phyloP scores from a whole-genome alignment of 129 eudicot species.

The Pulicaria dysenterica region DNA sequence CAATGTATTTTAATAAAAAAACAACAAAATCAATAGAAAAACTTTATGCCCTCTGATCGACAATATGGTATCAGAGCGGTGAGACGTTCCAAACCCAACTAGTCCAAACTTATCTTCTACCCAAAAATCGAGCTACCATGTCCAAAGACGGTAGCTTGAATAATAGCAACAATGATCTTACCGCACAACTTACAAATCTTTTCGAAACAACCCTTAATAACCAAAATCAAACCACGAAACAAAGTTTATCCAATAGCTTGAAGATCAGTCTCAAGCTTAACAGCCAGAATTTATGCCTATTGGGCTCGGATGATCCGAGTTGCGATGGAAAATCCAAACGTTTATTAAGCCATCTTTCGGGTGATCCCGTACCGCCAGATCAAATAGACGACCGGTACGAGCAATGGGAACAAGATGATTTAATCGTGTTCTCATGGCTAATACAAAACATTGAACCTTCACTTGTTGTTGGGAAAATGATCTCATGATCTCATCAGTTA shows the following conservation, averaged over 20 bases:
- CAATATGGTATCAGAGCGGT: slow-evolving; percentile 23
- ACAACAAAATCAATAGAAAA: neutral
- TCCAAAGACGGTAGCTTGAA: neutral
- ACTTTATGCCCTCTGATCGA: neutral
- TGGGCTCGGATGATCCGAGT: slow-evolving; percentile 26
- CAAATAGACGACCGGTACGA: neutral
- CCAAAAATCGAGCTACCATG: slow-evolving; percentile 9
- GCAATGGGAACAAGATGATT: slow-evolving; percentile 12
- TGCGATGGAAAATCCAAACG: neutral
- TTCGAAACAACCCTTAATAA: no score
- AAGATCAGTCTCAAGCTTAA: slow-evolving; percentile 18
- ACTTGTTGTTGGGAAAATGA: no score
- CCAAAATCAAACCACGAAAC: slow-evolving; percentile 16
- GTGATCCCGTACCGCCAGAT: slow-evolving; percentile 10
- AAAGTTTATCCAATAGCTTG: slow-evolving; percentile 14
- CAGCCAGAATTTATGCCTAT: slow-evolving; percentile 6
- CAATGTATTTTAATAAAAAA: no score
- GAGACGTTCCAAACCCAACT: neutral
- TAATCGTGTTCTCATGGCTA: neutral
- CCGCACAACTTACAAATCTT: slow-evolving; percentile 2
- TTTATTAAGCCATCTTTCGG: slow-evolving; percentile 13
- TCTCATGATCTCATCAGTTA: no score
- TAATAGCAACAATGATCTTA: slow-evolving; percentile 1
- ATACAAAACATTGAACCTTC: neutral
- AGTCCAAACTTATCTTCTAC: neutral